Conservation (phyloP, 345 rosid genomes). For the Rhodomyrtus tomentosa region DNA sequence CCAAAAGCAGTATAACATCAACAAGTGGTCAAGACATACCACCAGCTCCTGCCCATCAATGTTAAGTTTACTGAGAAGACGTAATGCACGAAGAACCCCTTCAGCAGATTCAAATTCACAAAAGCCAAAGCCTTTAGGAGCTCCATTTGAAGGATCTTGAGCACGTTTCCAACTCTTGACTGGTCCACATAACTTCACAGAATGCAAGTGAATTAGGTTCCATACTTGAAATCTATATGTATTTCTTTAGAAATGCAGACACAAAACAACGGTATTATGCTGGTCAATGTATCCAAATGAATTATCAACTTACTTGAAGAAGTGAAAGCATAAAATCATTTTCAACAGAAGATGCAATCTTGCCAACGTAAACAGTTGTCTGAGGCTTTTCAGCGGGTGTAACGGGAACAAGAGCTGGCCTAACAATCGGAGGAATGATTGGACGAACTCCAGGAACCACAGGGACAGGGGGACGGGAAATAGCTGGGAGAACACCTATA, state of each 20-base stretch:
- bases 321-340: conserved; percentile 80
- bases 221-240: background rate
- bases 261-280: background rate
- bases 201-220: conserved; percentile 1
- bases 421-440: conserved; percentile 42
- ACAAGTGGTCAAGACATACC: conserved; percentile 36
- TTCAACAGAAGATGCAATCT: conserved; percentile 79
- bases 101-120: conserved; percentile 96
- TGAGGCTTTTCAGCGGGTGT: conserved; percentile 85
- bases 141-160: conserved; percentile 69
- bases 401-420: conserved; percentile 60
- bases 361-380: conserved; percentile 92
- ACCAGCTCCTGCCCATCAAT: conserved; percentile 89
- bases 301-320: conserved; percentile 42
- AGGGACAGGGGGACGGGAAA: conserved; percentile 58
- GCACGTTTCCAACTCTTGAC: conserved; percentile 88
- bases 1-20: background rate
- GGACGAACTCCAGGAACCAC: conserved; percentile 76
- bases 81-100: conserved; percentile 92
- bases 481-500: conserved; percentile 37
- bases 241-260: background rate
- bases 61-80: conserved; percentile 72
- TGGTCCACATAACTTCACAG: conserved; percentile 76
- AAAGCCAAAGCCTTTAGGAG: conserved; percentile 88
- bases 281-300: background rate